phyloP scores from a whole-genome alignment of 2,329 filamentous ascomycete genomes.

The Venturia oleaginea region DNA sequence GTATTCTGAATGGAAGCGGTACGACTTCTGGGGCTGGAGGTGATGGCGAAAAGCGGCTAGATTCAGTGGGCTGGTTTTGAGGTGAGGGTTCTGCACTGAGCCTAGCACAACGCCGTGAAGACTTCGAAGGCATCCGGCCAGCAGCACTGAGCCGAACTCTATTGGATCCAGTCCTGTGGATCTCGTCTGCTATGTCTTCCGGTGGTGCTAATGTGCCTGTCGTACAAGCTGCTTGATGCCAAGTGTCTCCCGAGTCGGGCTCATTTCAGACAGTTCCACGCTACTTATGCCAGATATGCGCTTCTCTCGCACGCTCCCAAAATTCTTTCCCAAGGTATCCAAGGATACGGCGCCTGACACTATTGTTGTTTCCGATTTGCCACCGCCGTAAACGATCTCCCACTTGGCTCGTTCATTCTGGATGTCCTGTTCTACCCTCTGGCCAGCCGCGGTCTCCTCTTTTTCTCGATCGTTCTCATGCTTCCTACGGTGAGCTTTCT shows the following conservation, averaged over 20 bases:
- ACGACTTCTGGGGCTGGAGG: constrained; percentile 47
- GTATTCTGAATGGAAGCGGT: constrained; percentile 57
- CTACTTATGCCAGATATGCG: constrained; percentile 35
- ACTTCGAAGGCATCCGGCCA: not conserved
- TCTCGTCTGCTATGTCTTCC: not conserved
- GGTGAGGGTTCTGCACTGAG: not conserved
- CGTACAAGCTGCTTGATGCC: not conserved
- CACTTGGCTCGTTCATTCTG: constrained; percentile 57
- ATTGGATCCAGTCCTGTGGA: not conserved
- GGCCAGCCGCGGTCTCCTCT: constrained; percentile 63
- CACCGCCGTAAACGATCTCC: constrained; percentile 69
- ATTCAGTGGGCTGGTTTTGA: not conserved
- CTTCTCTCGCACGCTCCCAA: constrained; percentile 25
- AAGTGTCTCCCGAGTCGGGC: constrained; percentile 14
- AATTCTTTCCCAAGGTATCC: constrained; percentile 25
- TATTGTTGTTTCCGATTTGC: constrained; percentile 32
- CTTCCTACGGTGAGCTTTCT: constrained; percentile 35
- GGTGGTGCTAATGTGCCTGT: not conserved
- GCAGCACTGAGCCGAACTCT: not conserved
- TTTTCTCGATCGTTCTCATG: constrained; percentile 50
- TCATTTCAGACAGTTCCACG: constrained; percentile 48
- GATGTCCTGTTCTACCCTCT: constrained; percentile 54
- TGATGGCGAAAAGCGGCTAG: not conserved
- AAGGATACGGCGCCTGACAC: constrained; percentile 43
- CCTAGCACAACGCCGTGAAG: not conserved